These are phyloP conservation scores for Kluyveromyces sp. DNA, from an alignment of 1,139 yeast genomes.

Conservation along the genomic window DNA sequence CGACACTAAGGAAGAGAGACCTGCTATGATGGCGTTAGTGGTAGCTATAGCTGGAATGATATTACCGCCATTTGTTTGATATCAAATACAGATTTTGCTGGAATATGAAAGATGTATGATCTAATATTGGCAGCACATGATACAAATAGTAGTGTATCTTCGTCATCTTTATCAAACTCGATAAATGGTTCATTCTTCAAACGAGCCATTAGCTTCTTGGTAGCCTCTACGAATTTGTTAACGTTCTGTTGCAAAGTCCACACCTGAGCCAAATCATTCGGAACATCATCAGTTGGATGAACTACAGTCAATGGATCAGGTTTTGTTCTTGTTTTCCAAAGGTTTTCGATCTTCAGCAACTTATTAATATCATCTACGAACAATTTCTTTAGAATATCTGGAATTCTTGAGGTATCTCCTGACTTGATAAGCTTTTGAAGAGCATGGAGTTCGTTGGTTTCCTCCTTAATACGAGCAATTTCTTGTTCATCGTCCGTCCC, in stretches of 20 bases:
- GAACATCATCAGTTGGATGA: conserved; percentile 7
- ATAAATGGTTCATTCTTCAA: conserved; percentile 38
- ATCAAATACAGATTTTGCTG: conserved; percentile 71
- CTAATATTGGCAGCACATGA: conserved; percentile 82
- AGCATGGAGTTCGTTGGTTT: conserved; percentile 67
- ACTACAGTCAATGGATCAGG: conserved; percentile 52
- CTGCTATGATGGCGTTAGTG: conserved; percentile 92
- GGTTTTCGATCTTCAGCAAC: conserved; percentile 58
- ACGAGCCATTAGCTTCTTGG: conserved; percentile 45
- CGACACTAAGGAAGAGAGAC: conserved; percentile 71
- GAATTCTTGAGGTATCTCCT: conserved; percentile 19
- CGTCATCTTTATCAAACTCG: conserved; percentile 91
- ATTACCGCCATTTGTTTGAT: conserved; percentile 89
- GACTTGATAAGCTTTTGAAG: conserved; percentile 45
- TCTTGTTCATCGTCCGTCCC: conserved; percentile 62
- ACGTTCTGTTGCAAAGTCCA: conserved; percentile 66
- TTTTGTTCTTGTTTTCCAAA: conserved; percentile 65
- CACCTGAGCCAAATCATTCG: conserved; percentile 20
- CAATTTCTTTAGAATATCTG: conserved; percentile 43
- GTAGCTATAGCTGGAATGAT: conserved; percentile 98
- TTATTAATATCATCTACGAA: conserved; percentile 70
- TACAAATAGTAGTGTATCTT: conserved; percentile 81
- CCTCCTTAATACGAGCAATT: conserved; percentile 58
- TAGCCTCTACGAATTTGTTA: conserved; percentile 47
- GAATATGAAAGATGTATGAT: conserved; percentile 64